Conservation (phyloP, 2,329 filamentous ascomycete genomes). For the Cladophialophora chaetospira region DNA sequence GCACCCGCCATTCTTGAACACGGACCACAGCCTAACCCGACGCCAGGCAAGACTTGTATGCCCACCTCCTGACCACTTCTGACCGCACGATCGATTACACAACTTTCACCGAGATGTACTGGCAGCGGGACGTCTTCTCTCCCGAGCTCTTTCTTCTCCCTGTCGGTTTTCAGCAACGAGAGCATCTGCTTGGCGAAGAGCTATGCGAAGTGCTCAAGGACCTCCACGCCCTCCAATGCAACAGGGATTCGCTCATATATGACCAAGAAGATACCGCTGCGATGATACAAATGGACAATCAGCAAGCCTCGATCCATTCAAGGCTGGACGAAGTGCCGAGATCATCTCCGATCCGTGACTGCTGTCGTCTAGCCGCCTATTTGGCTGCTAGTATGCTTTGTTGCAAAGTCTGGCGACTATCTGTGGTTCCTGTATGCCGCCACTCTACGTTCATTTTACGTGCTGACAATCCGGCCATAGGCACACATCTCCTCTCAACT, state of each 20-base stretch:
- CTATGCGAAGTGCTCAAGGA: constrained; percentile 45
- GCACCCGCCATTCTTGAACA: not conserved
- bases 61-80: constrained; percentile 44
- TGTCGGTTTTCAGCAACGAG: constrained; percentile 37
- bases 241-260: constrained; percentile 38
- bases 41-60: constrained; percentile 51
- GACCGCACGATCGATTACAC: constrained; percentile 45
- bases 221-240: constrained; percentile 43
- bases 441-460: no score
- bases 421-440: constrained; percentile 46
- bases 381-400: constrained; percentile 46
- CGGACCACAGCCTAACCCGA: no score
- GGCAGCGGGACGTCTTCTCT: constrained; percentile 41
- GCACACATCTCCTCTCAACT: constrained; percentile 35
- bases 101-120: constrained; percentile 47
- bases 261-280: constrained; percentile 27
- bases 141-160: constrained; percentile 39
- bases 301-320: constrained; percentile 48
- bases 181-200: constrained; percentile 34
- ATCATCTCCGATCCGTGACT: constrained; percentile 35
- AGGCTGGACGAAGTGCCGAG: constrained; percentile 37
- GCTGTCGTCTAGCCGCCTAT: constrained; percentile 46
- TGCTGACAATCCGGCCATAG: not conserved
- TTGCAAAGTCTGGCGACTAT: constrained; percentile 45
- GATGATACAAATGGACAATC: constrained; percentile 44